A percentile compares a stretch with the other conserved stretches of the same genome.
phyloP scores from a whole-genome alignment of 2,329 filamentous ascomycete genomes.

The Zasmidium citrigriseum region DNA sequence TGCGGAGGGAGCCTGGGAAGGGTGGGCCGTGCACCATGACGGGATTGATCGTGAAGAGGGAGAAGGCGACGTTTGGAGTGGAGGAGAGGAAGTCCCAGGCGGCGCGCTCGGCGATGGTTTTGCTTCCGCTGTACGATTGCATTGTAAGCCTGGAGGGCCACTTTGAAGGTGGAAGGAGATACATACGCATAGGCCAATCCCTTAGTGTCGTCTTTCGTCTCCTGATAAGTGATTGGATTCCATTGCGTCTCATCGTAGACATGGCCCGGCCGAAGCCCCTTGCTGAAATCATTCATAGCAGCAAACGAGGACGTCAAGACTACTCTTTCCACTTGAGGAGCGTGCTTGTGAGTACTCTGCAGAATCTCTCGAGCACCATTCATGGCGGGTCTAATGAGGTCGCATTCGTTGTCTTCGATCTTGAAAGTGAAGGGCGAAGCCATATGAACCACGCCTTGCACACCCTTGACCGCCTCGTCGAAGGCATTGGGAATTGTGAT shows the following conservation, averaged over 20 bases:
- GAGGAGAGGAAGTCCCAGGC: slow-evolving; percentile 23
- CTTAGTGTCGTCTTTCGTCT: background rate
- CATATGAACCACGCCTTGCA: slow-evolving; percentile 31
- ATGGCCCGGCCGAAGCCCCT: background rate
- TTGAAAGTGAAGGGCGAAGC: slow-evolving; percentile 30
- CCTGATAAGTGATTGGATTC: slow-evolving; percentile 3
- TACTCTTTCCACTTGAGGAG: slow-evolving; percentile 15
- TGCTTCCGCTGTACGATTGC: slow-evolving; percentile 10
- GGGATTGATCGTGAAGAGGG: slow-evolving; percentile 27
- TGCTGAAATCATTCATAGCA: background rate
- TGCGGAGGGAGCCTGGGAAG: background rate
- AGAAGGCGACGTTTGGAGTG: slow-evolving; percentile 6
- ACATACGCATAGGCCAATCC: slow-evolving; percentile 6
- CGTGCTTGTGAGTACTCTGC: slow-evolving; percentile 17
- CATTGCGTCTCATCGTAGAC: slow-evolving; percentile 5
- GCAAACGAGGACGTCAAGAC: slow-evolving; percentile 30
- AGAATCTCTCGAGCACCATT: slow-evolving; percentile 28
- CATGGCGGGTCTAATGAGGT: slow-evolving; percentile 29
- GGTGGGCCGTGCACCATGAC: slow-evolving; percentile 20
- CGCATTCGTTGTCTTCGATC: slow-evolving; percentile 18
- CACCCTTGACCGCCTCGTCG: slow-evolving; percentile 19
- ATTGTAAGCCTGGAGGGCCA: no score
- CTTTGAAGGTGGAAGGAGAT: background rate
- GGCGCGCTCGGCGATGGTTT: slow-evolving; percentile 32
- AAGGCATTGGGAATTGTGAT: slow-evolving; percentile 17